Percentiles rank a stretch among this genome's conserved stretches.
phyloP scores from a whole-genome alignment of 1,284 basidiomycete genomes.

The Nidula niveotomentosa region DNA sequence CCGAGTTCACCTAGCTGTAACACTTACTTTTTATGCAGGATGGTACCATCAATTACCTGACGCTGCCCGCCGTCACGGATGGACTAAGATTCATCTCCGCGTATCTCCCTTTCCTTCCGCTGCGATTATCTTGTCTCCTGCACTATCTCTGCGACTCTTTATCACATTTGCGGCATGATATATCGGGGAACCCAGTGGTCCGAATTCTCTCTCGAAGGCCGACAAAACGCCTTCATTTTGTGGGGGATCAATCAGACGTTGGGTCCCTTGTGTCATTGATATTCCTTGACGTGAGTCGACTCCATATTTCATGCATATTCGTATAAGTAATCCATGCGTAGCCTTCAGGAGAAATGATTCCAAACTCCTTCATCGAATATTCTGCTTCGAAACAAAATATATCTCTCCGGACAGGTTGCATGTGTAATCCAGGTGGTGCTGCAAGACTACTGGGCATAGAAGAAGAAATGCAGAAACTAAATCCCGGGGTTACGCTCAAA shows the following conservation, averaged over 20 bases:
- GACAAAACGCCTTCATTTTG: conserved; percentile 45
- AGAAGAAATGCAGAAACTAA: conserved; percentile 64
- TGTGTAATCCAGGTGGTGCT: conserved; percentile 83
- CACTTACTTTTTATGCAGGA: conserved; percentile 45
- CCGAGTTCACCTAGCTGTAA: neutral
- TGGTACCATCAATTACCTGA: conserved; percentile 81
- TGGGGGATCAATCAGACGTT: conserved; percentile 66
- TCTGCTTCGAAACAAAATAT: conserved; percentile 64
- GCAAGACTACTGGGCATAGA: conserved; percentile 67
- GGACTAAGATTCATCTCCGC: conserved; percentile 74
- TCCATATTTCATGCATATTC: conserved; percentile 6
- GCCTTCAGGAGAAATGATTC: conserved; percentile 64
- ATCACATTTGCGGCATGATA: conserved; percentile 55
- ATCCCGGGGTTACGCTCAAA: conserved; percentile 55
- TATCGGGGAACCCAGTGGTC: conserved; percentile 54
- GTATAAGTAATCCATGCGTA: conserved; percentile 21
- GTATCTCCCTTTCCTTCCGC: conserved; percentile 74
- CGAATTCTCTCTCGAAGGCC: conserved; percentile 65
- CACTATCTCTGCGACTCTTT: conserved; percentile 56
- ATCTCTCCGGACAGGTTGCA: conserved; percentile 78
- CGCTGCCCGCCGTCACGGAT: conserved; percentile 71
- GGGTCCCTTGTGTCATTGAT: conserved; percentile 66
- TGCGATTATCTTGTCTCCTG: conserved; percentile 66
- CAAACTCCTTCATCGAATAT: conserved; percentile 70
- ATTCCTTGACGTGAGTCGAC: conserved; percentile 57